phyloP scores from a whole-genome alignment of 495 filamentous ascomycete species.

The Daldinia childiae region DNA sequence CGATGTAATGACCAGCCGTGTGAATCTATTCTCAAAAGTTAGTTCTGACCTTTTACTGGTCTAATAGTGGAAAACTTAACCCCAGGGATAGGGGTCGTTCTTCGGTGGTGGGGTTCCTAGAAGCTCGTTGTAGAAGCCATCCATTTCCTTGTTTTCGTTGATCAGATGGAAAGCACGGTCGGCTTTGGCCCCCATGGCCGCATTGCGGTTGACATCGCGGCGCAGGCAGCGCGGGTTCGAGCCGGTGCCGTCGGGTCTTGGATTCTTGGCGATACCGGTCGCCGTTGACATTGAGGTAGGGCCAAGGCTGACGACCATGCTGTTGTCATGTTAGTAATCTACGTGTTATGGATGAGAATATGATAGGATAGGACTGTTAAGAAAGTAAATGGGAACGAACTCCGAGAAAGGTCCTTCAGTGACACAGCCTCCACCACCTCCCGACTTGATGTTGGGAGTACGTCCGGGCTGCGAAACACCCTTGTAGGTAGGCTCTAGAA shows the following conservation, averaged over 20 bases:
- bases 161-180: constrained; percentile 59
- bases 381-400: constrained; percentile 33
- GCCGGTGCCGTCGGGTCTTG: constrained; percentile 44
- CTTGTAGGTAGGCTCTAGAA: constrained; percentile 47
- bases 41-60: constrained; percentile 40
- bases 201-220: constrained; percentile 63
- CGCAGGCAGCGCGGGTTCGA: constrained; percentile 54
- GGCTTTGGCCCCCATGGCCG: constrained; percentile 60
- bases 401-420: constrained; percentile 65
- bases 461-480: constrained; percentile 43
- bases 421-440: constrained; percentile 69
- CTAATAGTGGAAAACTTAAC: constrained; percentile 35
- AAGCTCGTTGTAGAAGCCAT: constrained; percentile 62
- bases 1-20: constrained; percentile 67
- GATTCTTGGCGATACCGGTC: constrained; percentile 48
- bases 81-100: constrained; percentile 53
- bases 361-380: too few species aligned
- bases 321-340: constrained; percentile 29
- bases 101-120: constrained; percentile 55
- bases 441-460: constrained; percentile 54
- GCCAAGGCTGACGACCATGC: constrained; percentile 55
- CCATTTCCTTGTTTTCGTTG: constrained; percentile 56
- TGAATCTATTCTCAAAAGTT: constrained; percentile 59
- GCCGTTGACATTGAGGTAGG: constrained; percentile 48
- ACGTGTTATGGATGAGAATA: neutral